Evolutionary conservation across 192 early-diverging fungal species (phyloP).

Genomic region (Chytriomyces confervae): DNA sequence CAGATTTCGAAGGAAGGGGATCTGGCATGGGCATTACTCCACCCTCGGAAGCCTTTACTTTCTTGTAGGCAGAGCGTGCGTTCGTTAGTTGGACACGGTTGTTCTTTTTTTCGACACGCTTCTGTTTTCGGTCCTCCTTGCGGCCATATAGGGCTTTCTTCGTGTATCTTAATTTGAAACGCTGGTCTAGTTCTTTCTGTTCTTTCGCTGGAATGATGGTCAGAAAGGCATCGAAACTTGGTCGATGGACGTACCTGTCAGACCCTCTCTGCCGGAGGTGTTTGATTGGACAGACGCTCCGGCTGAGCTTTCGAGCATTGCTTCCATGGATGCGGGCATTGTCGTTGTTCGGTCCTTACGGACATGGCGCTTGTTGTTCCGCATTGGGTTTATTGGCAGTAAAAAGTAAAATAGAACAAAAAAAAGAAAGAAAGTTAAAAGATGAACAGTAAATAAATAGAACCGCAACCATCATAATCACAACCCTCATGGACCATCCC

Average conservation of each 20-base stretch:
- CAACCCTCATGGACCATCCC: too few species aligned
- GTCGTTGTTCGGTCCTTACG: constrained; percentile 5
- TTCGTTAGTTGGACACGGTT: neutral
- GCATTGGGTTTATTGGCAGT: neutral
- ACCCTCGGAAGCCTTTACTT: neutral
- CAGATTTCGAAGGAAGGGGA: too few species aligned
- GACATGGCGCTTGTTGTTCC: neutral
- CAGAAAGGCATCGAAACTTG: neutral
- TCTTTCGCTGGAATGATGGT: constrained; percentile 4
- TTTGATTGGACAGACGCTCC: neutral
- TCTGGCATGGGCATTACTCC: constrained; percentile 5
- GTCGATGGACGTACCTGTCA: neutral
- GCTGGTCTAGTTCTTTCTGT: constrained; percentile 35
- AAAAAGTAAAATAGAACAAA: neutral
- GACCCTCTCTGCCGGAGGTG: neutral
- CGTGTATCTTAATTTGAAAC: constrained; percentile 24
- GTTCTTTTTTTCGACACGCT: constrained; percentile 29
- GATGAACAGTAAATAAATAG: neutral
- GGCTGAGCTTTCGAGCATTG: neutral
- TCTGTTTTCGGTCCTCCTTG: constrained; percentile 34
- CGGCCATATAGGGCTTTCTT: constrained; percentile 26
- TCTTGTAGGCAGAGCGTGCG: neutral
- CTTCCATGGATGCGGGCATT: constrained; percentile 5
- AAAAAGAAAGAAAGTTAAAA: neutral
- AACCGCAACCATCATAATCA: neutral